Evolutionary conservation across 2,329 filamentous ascomycete species (phyloP).

Genomic region (Cercospora brassicicola): DNA sequence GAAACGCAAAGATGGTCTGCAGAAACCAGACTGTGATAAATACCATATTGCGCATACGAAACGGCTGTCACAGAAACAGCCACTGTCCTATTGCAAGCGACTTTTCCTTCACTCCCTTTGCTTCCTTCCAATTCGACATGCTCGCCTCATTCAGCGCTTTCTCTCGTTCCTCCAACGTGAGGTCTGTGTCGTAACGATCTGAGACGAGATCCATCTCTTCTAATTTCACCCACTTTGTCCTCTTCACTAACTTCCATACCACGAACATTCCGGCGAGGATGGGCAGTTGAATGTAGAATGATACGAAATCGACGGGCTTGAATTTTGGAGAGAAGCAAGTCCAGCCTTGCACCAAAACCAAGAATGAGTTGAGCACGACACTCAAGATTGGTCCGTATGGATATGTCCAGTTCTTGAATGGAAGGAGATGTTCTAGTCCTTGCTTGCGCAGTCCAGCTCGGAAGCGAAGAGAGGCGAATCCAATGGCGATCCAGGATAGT

Average conservation of each 20-base stretch:
- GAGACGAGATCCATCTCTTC: constrained; percentile 52
- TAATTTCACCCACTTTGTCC: constrained; percentile 48
- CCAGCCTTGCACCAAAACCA: constrained; percentile 66
- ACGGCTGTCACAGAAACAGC: constrained; percentile 21
- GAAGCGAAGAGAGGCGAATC: constrained; percentile 65
- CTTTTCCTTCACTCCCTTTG: constrained; percentile 20
- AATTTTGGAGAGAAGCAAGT: constrained; percentile 62
- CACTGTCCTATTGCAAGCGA: constrained; percentile 20
- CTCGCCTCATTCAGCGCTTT: constrained; percentile 20
- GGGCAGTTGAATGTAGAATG: constrained; percentile 61
- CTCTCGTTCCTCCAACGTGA: constrained; percentile 24
- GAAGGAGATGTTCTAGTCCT: constrained; percentile 61
- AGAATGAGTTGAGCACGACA: constrained; percentile 58
- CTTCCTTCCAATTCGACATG: constrained; percentile 17
- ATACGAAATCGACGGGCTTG: constrained; percentile 61
- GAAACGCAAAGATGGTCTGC: not conserved
- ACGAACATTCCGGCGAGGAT: constrained; percentile 59
- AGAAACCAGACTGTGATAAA: not conserved
- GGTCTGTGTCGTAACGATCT: constrained; percentile 26
- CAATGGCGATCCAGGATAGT: constrained; percentile 65
- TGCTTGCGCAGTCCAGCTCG: constrained; percentile 58
- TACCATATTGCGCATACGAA: not conserved
- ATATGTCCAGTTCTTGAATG: constrained; percentile 68
- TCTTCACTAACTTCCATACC: constrained; percentile 56
- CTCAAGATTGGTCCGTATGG: constrained; percentile 61